Evolutionary conservation across 139 green algal genomes (phyloP), one percentile per base, ranked within the genome.

Genomic region (Chlorella sp.): DNA sequence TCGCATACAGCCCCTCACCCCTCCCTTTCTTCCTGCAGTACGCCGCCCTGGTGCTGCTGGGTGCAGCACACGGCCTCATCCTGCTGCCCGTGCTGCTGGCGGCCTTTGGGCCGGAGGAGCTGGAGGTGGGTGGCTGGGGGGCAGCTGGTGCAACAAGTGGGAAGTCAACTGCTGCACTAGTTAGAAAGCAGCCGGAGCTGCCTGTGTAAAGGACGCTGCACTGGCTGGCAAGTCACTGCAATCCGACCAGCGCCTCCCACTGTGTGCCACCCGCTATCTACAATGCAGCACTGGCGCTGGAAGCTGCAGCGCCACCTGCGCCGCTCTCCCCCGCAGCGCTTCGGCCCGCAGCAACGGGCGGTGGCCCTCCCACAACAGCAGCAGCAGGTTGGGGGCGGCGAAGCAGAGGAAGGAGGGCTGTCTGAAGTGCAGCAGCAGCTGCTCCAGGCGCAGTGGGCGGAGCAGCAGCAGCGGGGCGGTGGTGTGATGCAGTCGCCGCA

Each of bases 41-140:
- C 85, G 62, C 95, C 44, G 93, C 88, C 12, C 88, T 98, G 41
- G 96, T 98, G 28, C n/a, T 97, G 30, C 71, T 95, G 39, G 96
- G 96, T 2, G 94, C 94, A 0, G 80, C 88, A n/a, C 96, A 98
- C 82, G 95, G 94, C 11, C 89, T 98, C 41, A 89, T 98, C 68
- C 89, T 98, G 64, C 90, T 98, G 80, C 96, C 96, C 47, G 91
- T 98, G 13, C 87, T 97, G 60, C 90, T 98, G 57, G 80, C 88
- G 6, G 74, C 94, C 21, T 74, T 88, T 44, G 94, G 94, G 21
- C 93, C 94, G 20, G 70, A 83, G 39, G 80, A 84, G 30, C 69
- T 82, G 26, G 68, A 83, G 62, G 67, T 83, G 74, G 44, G 85
- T 30, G 2, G 32, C 36, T 25, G 44, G 85, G 18, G 2, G 32